Percentiles rank a stretch among this genome's conserved stretches.
These are phyloP conservation scores for Aureobasidium sp. DNA, from an alignment of 2,329 filamentous ascomycete genomes.

Conservation along the genomic window DNA sequence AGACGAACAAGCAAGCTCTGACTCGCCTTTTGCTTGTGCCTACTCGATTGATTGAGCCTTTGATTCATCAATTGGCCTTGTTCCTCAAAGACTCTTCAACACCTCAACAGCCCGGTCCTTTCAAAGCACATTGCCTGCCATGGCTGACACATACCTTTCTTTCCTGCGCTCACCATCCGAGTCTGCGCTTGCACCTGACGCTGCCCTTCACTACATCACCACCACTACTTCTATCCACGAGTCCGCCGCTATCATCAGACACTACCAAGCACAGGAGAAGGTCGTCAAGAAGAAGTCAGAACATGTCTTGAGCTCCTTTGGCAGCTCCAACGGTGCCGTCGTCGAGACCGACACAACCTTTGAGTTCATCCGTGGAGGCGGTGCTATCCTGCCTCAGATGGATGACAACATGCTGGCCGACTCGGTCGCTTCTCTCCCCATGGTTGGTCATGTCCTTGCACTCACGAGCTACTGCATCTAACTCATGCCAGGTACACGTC, in stretches of 20 bases:
- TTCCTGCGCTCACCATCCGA: constrained; percentile 39
- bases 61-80: background rate
- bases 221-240: constrained; percentile 69
- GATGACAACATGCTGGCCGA: constrained; percentile 93
- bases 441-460: constrained; percentile 50
- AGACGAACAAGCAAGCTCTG: background rate
- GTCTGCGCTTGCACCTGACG: constrained; percentile 36
- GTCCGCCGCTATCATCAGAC: constrained; percentile 70
- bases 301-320: constrained; percentile 64
- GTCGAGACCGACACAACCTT: constrained; percentile 75
- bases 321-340: constrained; percentile 60
- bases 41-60: background rate
- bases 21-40: background rate
- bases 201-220: constrained; percentile 69
- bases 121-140: constrained; percentile 20
- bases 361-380: constrained; percentile 73
- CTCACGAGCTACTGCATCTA: background rate
- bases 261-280: constrained; percentile 62
- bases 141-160: constrained; percentile 35
- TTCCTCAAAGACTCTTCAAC: background rate
- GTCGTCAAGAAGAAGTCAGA: constrained; percentile 78
- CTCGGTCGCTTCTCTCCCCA: constrained; percentile 66
- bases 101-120: background rate
- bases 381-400: constrained; percentile 76
- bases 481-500: constrained; percentile 57